phyloP scores from a whole-genome alignment of 2,329 filamentous ascomycete genomes.

The Coniochaeta sp. region DNA sequence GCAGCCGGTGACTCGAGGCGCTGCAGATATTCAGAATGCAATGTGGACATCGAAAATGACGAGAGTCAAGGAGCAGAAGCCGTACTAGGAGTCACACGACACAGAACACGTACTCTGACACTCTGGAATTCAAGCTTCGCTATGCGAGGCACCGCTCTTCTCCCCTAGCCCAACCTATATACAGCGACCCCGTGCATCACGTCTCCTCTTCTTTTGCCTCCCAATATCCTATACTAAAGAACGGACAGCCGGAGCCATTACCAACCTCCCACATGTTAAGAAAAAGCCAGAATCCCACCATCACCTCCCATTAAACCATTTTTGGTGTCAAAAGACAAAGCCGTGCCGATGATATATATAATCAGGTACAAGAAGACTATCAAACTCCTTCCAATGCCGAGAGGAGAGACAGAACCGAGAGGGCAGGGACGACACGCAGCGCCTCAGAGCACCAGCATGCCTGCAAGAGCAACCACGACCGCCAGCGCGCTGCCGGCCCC shows the following conservation, averaged over 20 bases:
- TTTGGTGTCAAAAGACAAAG: not conserved
- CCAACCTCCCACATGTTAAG: not conserved
- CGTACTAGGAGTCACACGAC: too few relatives aligned
- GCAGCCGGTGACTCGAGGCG: too few relatives aligned
- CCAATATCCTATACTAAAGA: not conserved
- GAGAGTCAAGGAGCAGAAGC: too few relatives aligned
- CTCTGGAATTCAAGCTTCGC: not conserved
- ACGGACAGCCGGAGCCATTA: not conserved
- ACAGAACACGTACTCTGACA: too few relatives aligned
- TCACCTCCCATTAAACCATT: not conserved
- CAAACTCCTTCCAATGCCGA: not conserved
- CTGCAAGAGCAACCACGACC: conserved; percentile 25
- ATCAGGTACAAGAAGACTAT: not conserved
- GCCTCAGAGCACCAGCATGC: conserved; percentile 22
- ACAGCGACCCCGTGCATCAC: too few relatives aligned
- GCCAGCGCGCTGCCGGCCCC: conserved; percentile 30
- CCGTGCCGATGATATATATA: not conserved
- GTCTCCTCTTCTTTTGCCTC: not conserved
- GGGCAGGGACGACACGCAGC: too few relatives aligned
- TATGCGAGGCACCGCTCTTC: not conserved
- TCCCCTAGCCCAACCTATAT: not conserved
- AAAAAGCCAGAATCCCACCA: too few relatives aligned
- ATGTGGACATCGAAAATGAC: too few relatives aligned
- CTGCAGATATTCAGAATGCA: too few relatives aligned
- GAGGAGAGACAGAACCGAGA: too few relatives aligned